Percentiles rank a stretch among this genome's conserved stretches.
phyloP scores from a whole-genome alignment of 345 rosid genomes.

The Brassica incana region DNA sequence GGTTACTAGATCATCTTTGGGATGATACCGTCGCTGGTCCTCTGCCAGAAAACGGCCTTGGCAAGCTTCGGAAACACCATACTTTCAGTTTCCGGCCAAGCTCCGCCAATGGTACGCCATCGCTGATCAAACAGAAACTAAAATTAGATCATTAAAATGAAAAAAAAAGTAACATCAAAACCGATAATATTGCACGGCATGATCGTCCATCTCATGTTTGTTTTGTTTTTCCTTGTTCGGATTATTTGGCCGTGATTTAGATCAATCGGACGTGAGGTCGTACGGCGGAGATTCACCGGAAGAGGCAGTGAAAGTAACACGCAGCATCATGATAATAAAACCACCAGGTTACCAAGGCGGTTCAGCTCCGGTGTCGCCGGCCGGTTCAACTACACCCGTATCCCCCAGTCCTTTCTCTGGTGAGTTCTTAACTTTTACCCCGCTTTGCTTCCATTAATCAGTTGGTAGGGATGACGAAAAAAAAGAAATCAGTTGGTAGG shows the following conservation, averaged over 20 bases:
- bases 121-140: background rate
- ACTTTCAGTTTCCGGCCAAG: slow-evolving; percentile 59
- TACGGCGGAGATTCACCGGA: slow-evolving; percentile 42
- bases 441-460: no score
- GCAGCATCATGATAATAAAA: slow-evolving; percentile 83
- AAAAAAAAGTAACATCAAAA: background rate
- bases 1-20: slow-evolving; percentile 92
- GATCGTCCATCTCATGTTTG: background rate
- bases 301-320: slow-evolving; percentile 62
- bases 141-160: background rate
- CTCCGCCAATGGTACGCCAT: slow-evolving; percentile 83
- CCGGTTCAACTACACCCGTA: slow-evolving; percentile 82
- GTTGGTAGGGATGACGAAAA: no score
- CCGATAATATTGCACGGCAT: background rate
- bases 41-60: slow-evolving; percentile 86
- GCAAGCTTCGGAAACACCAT: slow-evolving; percentile 81
- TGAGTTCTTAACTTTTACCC: slow-evolving; percentile 36
- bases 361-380: slow-evolving; percentile 84
- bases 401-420: slow-evolving; percentile 65
- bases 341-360: slow-evolving; percentile 80
- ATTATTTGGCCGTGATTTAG: slow-evolving; percentile 39
- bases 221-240: background rate
- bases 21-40: slow-evolving; percentile 99
- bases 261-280: slow-evolving; percentile 55
- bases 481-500: background rate